Conservation (phyloP, 2,329 filamentous ascomycete species). For the Aspergillus bombycis region DNA sequence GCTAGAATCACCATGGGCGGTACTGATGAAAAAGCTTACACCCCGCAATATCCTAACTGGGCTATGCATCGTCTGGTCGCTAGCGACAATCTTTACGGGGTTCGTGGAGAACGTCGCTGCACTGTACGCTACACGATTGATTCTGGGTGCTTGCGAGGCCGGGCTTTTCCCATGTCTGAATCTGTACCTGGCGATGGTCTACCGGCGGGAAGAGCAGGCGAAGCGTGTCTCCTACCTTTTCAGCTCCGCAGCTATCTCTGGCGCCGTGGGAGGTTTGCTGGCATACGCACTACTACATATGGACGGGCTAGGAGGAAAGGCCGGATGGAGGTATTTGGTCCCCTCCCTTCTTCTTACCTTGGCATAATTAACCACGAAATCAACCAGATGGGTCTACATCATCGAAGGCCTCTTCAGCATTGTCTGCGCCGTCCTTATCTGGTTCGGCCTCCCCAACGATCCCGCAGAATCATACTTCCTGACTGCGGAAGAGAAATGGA, state of each 20-base stretch:
- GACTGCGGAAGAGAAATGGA: slow-evolving; percentile 50
- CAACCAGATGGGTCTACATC: slow-evolving; percentile 50
- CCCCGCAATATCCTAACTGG: slow-evolving; percentile 46
- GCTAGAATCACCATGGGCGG: slow-evolving; percentile 52
- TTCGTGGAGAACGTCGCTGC: slow-evolving; percentile 48
- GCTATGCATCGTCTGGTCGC: slow-evolving; percentile 50
- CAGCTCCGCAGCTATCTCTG: slow-evolving; percentile 43
- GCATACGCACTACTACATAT: slow-evolving; percentile 47
- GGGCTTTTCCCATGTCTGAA: slow-evolving; percentile 46
- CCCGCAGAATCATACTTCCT: slow-evolving; percentile 54
- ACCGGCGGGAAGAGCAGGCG: slow-evolving; percentile 45
- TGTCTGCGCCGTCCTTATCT: slow-evolving; percentile 48
- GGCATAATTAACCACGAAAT: neutral
- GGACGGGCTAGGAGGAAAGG: slow-evolving; percentile 49
- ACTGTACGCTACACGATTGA: slow-evolving; percentile 45
- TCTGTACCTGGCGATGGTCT: slow-evolving; percentile 46
- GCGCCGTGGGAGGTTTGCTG: slow-evolving; percentile 45
- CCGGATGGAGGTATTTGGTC: slow-evolving; percentile 51
- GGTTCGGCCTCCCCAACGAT: slow-evolving; percentile 53
- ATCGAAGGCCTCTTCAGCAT: slow-evolving; percentile 54
- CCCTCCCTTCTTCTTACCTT: neutral
- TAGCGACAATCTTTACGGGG: slow-evolving; percentile 54
- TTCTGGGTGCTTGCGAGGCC: slow-evolving; percentile 43
- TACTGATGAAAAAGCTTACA: slow-evolving; percentile 53
- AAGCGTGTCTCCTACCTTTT: slow-evolving; percentile 47